These are phyloP conservation scores for Fusarium aywerte DNA, from an alignment of 2,329 filamentous ascomycete species.

Conservation along the genomic window DNA sequence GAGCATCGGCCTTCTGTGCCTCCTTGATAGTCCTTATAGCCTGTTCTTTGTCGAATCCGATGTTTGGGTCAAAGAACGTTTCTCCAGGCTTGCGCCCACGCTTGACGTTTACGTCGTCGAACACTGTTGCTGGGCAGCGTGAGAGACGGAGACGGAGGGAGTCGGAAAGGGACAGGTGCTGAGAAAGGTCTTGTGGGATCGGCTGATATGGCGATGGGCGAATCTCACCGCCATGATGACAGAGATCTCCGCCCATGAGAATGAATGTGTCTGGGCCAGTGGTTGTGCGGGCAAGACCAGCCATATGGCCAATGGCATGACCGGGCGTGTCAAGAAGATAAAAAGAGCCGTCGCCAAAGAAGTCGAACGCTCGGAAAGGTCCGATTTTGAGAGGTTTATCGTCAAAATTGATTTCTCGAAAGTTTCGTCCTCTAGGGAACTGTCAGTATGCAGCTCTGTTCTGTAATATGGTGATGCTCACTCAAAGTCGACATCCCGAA, in stretches of 20 bases:
- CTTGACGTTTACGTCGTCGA: background rate
- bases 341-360: slow-evolving; percentile 30
- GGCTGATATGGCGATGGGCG: slow-evolving; percentile 11
- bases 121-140: background rate
- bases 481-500: slow-evolving; percentile 25
- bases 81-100: background rate
- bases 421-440: background rate
- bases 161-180: background rate
- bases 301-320: slow-evolving; percentile 19
- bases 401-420: slow-evolving; percentile 24
- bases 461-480: background rate
- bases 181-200: background rate
- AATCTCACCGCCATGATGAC: slow-evolving; percentile 15
- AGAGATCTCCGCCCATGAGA: slow-evolving; percentile 21
- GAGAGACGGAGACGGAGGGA: slow-evolving; percentile 8
- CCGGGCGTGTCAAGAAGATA: slow-evolving; percentile 31
- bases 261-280: background rate
- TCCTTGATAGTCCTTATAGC: slow-evolving; percentile 10
- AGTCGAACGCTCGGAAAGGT: slow-evolving; percentile 22
- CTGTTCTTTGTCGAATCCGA: background rate
- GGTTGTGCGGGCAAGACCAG: slow-evolving; percentile 25
- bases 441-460: accelerated
- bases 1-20: slow-evolving; percentile 7
- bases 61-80: slow-evolving; percentile 14
- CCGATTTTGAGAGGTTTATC: background rate